Evolutionary conservation across 1,139 yeast species (phyloP).

Genomic region (Geotrichum armillariae): DNA sequence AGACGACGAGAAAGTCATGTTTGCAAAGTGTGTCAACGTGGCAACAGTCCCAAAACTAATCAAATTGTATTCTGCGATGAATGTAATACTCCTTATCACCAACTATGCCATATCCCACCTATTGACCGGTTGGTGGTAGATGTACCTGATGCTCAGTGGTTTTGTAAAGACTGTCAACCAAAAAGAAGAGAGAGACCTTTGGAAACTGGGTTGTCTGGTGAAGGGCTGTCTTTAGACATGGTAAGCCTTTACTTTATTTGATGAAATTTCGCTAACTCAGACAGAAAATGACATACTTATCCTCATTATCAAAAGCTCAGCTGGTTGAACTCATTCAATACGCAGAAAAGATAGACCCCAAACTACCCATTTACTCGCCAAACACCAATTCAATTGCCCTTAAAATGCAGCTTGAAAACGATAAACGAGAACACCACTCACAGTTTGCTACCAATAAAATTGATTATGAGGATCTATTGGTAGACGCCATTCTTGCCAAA

Average conservation of each 20-base stretch:
- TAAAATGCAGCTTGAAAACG: slow-evolving; percentile 40
- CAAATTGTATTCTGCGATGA: slow-evolving; percentile 47
- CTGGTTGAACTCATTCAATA: slow-evolving; percentile 43
- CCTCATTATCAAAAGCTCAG: slow-evolving; percentile 44
- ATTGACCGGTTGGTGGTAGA: slow-evolving; percentile 45
- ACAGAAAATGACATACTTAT: slow-evolving; percentile 42
- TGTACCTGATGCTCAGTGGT: slow-evolving; percentile 48
- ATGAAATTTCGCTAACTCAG: not conserved
- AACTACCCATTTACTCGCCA: slow-evolving; percentile 41
- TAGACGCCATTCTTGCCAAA: slow-evolving; percentile 38
- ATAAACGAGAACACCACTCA: slow-evolving; percentile 33
- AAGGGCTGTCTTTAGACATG: slow-evolving; percentile 39
- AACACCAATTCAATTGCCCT: slow-evolving; percentile 39
- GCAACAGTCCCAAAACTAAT: slow-evolving; percentile 42
- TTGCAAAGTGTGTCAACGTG: slow-evolving; percentile 45
- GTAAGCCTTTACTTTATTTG: too few species aligned
- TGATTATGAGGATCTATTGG: slow-evolving; percentile 40
- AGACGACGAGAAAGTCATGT: slow-evolving; percentile 37
- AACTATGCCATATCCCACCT: slow-evolving; percentile 45
- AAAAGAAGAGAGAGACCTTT: slow-evolving; percentile 40
- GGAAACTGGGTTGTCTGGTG: slow-evolving; percentile 44
- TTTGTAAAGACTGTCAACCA: slow-evolving; percentile 43
- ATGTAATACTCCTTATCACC: slow-evolving; percentile 46
- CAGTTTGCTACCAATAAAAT: slow-evolving; percentile 26
- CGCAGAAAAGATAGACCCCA: slow-evolving; percentile 41